Evolutionary conservation across 1,284 basidiomycete genomes (phyloP), one percentile per base, ranked within the genome.

Genomic region (Pholiota adiposa): DNA sequence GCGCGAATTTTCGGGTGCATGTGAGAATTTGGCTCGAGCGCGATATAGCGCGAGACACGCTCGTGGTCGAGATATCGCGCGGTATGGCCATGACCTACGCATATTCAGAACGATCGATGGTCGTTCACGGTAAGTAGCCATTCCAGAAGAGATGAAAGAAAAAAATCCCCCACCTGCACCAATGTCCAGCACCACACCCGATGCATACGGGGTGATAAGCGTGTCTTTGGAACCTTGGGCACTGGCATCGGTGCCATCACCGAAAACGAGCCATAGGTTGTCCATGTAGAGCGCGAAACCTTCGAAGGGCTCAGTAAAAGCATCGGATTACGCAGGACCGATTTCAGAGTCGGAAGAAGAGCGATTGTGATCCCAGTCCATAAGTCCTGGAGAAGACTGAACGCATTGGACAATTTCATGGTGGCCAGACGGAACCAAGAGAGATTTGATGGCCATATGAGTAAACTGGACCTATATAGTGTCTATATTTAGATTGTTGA

Each of bases 161-260:
- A 59, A 2, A 9, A 34, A 36, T 23, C 41, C 66, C 72, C 59
- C 60, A 86, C 88, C 89, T 71, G 89, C 88, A 16, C 89, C 90
- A 31, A 91, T 64, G 64, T 91, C 89, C 21, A 92, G 75, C 1
- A 92, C 86, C 2, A 83, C 74, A 2, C 89, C 89, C 11, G 72
- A 66, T 2, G 88, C 87, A 64, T 87, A 72, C 0, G 77, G 75
- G 0, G 79, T 77, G 51, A 91, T 80, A 49, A 92, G 75, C 0
- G 60, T 59, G 11, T 74, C 63, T 71, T 90, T 91, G 0, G 76
- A 68, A 0, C 71, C 63, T 11, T 74, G 72, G 0, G 70, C 72
- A 51, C 69, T 74, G 56, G 78, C 75, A 62, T 91, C 86, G 0
- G 80, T 71, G 0, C 77, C 77, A n/a, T 79, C 61, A 0, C 81